Conservation (phyloP, 345 rosid species). For the Heritiera littoralis region DNA sequence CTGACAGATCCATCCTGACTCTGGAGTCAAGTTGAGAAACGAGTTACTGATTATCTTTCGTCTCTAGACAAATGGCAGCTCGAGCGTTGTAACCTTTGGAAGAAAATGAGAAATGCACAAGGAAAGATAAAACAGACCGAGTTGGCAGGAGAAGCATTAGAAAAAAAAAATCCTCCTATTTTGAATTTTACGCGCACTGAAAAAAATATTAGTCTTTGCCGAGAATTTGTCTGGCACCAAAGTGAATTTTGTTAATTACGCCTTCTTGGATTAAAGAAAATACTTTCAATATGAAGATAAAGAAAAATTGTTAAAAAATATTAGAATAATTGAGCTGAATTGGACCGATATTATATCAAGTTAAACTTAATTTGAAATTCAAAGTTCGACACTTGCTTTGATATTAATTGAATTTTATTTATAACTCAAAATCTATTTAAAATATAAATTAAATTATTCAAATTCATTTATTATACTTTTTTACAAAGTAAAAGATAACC, state of each 20-base stretch:
- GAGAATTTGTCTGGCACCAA: neutral
- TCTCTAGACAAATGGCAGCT: neutral
- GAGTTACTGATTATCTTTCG: neutral
- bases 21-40: neutral
- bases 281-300: no score
- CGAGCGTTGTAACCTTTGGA: neutral
- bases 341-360: no score
- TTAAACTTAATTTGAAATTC: no score
- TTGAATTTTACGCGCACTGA: neutral
- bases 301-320: no score
- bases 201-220: neutral
- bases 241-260: neutral
- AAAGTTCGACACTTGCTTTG: no score
- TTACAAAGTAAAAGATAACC: no score
- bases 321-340: no score
- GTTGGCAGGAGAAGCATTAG: slow-evolving; percentile 8
- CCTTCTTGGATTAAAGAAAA: no score
- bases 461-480: no score
- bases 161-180: neutral
- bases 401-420: no score
- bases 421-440: no score
- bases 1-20: slow-evolving; percentile 64
- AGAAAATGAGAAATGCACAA: neutral
- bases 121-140: neutral
- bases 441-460: no score